These are phyloP conservation scores for Fusarium sp. DNA, from an alignment of 2,329 filamentous ascomycete species.

Conservation along the genomic window DNA sequence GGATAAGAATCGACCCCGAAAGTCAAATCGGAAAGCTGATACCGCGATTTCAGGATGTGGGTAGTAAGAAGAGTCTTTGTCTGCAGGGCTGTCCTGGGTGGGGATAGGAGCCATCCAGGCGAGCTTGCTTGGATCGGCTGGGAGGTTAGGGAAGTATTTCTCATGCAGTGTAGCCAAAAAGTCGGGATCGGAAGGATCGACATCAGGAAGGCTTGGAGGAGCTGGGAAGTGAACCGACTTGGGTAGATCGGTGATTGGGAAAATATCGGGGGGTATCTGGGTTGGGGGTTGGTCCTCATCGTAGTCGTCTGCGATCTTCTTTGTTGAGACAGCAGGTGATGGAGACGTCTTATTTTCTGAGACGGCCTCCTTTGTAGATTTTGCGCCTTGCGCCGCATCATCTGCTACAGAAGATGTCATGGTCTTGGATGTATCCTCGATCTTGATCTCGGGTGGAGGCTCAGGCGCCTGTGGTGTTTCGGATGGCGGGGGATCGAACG, in stretches of 20 bases:
- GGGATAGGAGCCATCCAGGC: slow-evolving; percentile 89
- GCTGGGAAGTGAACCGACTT: slow-evolving; percentile 72
- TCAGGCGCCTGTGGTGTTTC: slow-evolving; percentile 20
- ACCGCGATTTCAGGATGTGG: slow-evolving; percentile 80
- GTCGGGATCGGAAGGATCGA: slow-evolving; percentile 84
- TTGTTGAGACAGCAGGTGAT: slow-evolving; percentile 21
- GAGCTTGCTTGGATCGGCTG: slow-evolving; percentile 85
- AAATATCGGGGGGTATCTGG: slow-evolving; percentile 56
- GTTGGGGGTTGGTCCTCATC: slow-evolving; percentile 58
- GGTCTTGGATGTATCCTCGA: slow-evolving; percentile 49
- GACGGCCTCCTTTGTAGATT: not conserved
- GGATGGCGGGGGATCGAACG: slow-evolving; percentile 54
- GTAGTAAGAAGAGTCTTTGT: slow-evolving; percentile 83
- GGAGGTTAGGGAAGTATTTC: slow-evolving; percentile 93
- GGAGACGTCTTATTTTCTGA: not conserved
- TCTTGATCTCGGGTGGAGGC: slow-evolving; percentile 48
- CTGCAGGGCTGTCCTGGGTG: slow-evolving; percentile 71
- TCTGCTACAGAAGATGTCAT: not conserved
- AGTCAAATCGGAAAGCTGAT: slow-evolving; percentile 87
- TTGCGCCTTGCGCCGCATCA: not conserved
- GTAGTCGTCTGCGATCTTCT: slow-evolving; percentile 49
- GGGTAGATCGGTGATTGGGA: slow-evolving; percentile 55
- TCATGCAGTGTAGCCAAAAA: slow-evolving; percentile 87
- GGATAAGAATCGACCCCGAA: slow-evolving; percentile 82
- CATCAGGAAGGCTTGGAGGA: slow-evolving; percentile 69